Base-by-base conservation (phyloP, 805 yeast genomes). In the Ascoidea asiatica region DNA sequence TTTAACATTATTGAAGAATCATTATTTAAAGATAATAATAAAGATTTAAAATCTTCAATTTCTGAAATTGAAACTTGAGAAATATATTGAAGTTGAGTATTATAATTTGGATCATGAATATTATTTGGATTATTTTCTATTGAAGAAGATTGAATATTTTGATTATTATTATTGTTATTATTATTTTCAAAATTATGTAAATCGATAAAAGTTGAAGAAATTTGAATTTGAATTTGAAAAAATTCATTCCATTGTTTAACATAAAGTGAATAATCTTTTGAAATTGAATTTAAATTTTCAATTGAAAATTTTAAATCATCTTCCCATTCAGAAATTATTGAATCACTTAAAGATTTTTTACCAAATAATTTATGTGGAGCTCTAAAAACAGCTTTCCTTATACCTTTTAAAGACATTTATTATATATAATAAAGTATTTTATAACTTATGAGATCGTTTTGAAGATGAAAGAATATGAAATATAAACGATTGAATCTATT, bases 1-100 rank as follows among this genome's bases (percentile, higher is more conserved):
- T n/a, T 40, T 18, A 48, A 38, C 15, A 37, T 46, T 37, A 40
- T 44, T 18, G 44, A 23, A 19, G 48, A 37, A 3, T 46, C 46
- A 4, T 35, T 21, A 18, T 44, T 48, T 23, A 23, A 23, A 23
- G 6, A 7, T 23, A 11, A 23, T 7, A 23, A 6, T 23, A 23
- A 23, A 23, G 33, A 23, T 23, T 23, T 23, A 23, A 23, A 23
- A 11, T 23, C 11, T 6, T 23, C 11, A 11, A 23, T 23, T 23
- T 23, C 33, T 6, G 6, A 6, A 7, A 23, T 23, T 23, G 33
- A 23, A 7, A 23, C 33, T 23, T 23, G 33, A 23, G 33, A 23
- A 6, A 23, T 7, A 11, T 23, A 23, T 23, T 23, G 33, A 23
- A 7, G 6, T 23, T 23, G 6, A 7, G 33, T 23, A n/a, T n/a